These are phyloP conservation scores for Carex scoparia DNA, from an alignment of 176 grass and related monocot genomes.

Conservation along the genomic window DNA sequence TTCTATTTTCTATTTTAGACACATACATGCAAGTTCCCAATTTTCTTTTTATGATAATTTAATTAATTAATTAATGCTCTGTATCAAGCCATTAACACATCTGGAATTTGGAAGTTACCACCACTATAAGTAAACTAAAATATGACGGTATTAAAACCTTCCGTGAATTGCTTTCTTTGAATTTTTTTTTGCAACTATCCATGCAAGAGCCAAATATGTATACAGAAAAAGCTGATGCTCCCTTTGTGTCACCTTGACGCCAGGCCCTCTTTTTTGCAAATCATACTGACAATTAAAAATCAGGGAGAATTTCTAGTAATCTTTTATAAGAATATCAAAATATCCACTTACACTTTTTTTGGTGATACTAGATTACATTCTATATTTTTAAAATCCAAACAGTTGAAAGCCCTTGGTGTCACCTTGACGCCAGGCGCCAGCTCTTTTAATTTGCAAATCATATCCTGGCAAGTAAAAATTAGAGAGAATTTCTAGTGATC, in stretches of 20 bases:
- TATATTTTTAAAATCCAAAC: too few species aligned
- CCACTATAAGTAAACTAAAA: neutral
- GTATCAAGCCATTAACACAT: neutral
- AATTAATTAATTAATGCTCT: neutral
- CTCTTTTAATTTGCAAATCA: too few species aligned
- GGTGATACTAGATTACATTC: too few species aligned
- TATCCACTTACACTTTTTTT: too few species aligned
- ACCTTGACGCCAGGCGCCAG: too few species aligned
- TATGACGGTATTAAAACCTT: neutral
- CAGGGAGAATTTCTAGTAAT: too few species aligned
- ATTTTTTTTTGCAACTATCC: neutral
- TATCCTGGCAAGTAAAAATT: too few species aligned
- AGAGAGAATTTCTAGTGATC: too few species aligned
- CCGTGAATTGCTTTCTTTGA: neutral
- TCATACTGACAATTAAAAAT: neutral
- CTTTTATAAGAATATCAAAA: too few species aligned
- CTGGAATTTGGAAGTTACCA: neutral
- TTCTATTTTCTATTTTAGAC: neutral
- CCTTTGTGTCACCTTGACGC: slow-evolving; percentile 7
- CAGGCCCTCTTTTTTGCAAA: neutral
- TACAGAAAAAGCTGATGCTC: neutral
- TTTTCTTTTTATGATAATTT: neutral
- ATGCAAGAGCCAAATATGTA: neutral
- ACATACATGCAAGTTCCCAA: neutral
- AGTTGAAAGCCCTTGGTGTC: too few species aligned